phyloP scores from a whole-genome alignment of 257 asterid genomes.

The Solanum verrucosum region DNA sequence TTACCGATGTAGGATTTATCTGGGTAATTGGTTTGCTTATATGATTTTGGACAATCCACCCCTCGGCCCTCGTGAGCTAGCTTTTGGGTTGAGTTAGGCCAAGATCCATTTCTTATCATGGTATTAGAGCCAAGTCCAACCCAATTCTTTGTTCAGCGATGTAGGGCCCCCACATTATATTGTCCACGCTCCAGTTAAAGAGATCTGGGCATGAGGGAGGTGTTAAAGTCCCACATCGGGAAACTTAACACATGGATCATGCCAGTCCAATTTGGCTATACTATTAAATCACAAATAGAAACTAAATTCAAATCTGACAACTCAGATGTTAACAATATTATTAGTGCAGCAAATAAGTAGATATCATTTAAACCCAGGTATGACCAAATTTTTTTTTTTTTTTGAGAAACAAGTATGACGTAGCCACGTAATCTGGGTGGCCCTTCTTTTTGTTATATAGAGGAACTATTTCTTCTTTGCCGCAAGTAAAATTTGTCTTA shows the following conservation, averaged over 20 bases:
- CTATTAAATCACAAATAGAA: neutral
- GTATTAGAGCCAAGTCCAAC: neutral
- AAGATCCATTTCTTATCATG: neutral
- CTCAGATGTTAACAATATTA: neutral
- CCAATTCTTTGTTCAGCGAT: neutral
- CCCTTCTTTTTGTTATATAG: neutral
- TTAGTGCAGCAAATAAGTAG: neutral
- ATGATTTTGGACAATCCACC: neutral
- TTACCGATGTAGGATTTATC: neutral
- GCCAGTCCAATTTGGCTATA: neutral
- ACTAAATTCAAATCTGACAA: neutral
- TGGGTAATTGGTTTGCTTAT: neutral
- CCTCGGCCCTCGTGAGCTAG: neutral
- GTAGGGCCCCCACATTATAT: neutral
- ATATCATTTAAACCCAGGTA: neutral
- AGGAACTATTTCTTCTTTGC: neutral
- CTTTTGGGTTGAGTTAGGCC: neutral
- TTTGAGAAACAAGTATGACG: too few relatives aligned
- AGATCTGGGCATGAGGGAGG: neutral
- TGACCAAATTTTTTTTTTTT: neutral
- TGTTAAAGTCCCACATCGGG: neutral
- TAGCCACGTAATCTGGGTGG: neutral
- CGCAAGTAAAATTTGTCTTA: neutral
- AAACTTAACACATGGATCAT: neutral
- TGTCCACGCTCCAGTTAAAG: neutral